Conservation (phyloP, 2,329 filamentous ascomycete genomes). For the Rutstroemia sp. region DNA sequence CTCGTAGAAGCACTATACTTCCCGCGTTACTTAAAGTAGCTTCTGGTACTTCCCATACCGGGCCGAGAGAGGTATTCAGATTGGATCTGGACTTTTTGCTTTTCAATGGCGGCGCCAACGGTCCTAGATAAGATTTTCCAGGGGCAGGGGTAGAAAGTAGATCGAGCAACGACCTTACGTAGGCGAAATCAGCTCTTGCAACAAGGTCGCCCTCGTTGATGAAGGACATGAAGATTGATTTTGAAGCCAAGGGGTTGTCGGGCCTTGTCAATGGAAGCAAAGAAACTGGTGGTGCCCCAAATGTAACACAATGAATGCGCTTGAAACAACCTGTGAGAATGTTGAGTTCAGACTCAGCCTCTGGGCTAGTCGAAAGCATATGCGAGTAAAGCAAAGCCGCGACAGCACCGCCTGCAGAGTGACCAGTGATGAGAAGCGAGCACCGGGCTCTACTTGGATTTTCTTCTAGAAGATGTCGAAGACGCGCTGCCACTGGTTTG, state of each 20-base stretch:
- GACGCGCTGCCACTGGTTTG: constrained; percentile 59
- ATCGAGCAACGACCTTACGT: constrained; percentile 65
- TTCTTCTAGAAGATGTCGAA: constrained; percentile 64
- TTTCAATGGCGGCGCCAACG: constrained; percentile 8
- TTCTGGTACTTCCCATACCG: constrained; percentile 58
- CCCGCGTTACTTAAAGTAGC: constrained; percentile 65
- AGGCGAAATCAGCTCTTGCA: constrained; percentile 65
- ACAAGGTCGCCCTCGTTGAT: constrained; percentile 85
- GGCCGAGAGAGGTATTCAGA: constrained; percentile 26
- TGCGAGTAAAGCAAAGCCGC: constrained; percentile 74
- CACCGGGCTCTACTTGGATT: constrained; percentile 58
- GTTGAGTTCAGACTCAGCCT: constrained; percentile 60
- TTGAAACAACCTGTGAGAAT: constrained; percentile 64
- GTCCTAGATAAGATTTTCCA: constrained; percentile 12
- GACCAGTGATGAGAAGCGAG: constrained; percentile 75
- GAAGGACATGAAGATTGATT: constrained; percentile 71
- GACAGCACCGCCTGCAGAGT: constrained; percentile 79
- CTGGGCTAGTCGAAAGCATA: constrained; percentile 56
- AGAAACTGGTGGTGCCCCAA: constrained; percentile 74
- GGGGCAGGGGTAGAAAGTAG: constrained; percentile 53
- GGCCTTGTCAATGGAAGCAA: constrained; percentile 62
- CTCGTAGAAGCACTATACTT: constrained; percentile 56
- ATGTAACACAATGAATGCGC: constrained; percentile 76
- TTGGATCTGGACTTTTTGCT: constrained; percentile 18
- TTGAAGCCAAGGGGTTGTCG: constrained; percentile 39